phyloP scores from a whole-genome alignment of 306 rosid species.

The Begonia peltatifolia region DNA sequence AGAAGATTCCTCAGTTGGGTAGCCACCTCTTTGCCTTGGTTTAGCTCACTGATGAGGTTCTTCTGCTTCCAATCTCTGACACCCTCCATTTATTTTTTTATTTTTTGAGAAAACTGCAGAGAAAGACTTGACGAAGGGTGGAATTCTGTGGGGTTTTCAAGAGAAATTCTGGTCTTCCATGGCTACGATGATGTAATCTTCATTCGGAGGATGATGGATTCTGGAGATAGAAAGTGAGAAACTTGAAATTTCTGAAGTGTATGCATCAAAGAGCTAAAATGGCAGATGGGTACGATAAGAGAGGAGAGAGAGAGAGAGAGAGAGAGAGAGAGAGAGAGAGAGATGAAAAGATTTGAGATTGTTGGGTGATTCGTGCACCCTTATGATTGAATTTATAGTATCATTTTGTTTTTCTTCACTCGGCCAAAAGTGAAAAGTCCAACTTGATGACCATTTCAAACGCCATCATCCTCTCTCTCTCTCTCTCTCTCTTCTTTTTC shows the following conservation, averaged over 20 bases:
- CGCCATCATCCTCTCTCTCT: too few species aligned
- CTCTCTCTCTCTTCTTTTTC: not conserved
- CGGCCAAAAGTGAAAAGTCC: not conserved
- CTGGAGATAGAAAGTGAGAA: not conserved
- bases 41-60: constrained; percentile 28
- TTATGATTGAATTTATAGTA: not conserved
- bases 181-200: not conserved
- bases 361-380: too few species aligned
- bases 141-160: not conserved
- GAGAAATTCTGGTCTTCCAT: too few species aligned
- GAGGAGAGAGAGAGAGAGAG: too few species aligned
- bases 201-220: too few species aligned
- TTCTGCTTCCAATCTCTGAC: constrained; percentile 11
- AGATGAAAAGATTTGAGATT: not conserved
- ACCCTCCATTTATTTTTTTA: constrained; percentile 18
- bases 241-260: not conserved
- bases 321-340: constrained; percentile 7
- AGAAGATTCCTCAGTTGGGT: constrained; percentile 27
- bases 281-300: too few species aligned
- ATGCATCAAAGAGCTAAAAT: not conserved
- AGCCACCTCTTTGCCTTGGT: constrained; percentile 36
- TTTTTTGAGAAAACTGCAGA: too few species aligned
- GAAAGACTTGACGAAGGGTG: not conserved
- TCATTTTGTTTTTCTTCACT: constrained; percentile 3
- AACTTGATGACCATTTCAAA: constrained; percentile 22